These are phyloP conservation scores for Podila epicladia DNA, from an alignment of 192 early-diverging fungal genomes.

Conservation along the genomic window DNA sequence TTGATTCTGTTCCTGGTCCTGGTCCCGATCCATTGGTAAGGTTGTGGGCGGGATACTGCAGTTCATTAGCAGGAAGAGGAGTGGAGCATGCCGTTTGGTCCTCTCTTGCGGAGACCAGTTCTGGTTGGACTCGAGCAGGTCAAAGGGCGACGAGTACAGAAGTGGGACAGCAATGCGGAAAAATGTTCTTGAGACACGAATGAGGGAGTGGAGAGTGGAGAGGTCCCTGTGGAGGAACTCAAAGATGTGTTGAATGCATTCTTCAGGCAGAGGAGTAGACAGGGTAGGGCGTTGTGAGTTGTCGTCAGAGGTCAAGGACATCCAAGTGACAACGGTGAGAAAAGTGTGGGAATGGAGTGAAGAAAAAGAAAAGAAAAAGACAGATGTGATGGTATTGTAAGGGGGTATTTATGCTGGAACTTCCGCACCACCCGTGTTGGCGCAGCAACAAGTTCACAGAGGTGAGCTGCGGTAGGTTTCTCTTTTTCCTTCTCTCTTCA, in stretches of 20 bases:
- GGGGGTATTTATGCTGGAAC: background rate
- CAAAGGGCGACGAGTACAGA: constrained; percentile 36
- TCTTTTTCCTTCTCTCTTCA: too few species aligned
- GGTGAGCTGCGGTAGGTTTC: too few species aligned
- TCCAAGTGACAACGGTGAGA: constrained; percentile 5
- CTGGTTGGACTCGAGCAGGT: constrained; percentile 24
- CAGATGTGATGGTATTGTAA: background rate
- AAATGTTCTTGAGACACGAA: constrained; percentile 36
- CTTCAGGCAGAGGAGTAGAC: constrained; percentile 22
- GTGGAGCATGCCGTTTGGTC: constrained; percentile 29
- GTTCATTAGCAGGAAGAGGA: constrained; percentile 43
- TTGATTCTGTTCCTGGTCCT: background rate
- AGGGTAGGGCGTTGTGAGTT: background rate
- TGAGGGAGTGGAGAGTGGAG: constrained; percentile 22
- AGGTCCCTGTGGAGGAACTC: constrained; percentile 19
- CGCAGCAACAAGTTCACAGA: too few species aligned
- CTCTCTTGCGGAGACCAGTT: constrained; percentile 16
- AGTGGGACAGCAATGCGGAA: constrained; percentile 43
- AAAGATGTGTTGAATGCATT: constrained; percentile 40
- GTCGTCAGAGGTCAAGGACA: constrained; percentile 12
- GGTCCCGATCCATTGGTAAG: background rate
- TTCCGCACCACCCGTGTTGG: background rate
- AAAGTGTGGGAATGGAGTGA: background rate
- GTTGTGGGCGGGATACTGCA: constrained; percentile 1
- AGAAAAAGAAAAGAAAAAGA: constrained; percentile 2